Conservation (phyloP, 2,329 filamentous ascomycete genomes). For the Penicillium glabrum region DNA sequence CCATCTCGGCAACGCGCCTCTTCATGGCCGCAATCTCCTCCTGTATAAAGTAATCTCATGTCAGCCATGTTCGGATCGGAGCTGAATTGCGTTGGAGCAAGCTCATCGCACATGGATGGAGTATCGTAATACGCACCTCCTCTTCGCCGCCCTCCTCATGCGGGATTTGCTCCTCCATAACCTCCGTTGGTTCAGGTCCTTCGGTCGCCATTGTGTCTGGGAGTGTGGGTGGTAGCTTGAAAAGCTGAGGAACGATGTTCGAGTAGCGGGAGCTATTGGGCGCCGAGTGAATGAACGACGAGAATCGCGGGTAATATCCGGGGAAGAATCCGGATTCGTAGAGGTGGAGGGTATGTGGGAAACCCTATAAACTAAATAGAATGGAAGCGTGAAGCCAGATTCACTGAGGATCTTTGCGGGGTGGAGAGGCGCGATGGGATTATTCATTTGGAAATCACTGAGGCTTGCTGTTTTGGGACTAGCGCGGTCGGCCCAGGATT, state of each 20-base stretch:
- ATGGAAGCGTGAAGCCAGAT: constrained; percentile 2
- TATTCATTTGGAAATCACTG: constrained; percentile 9
- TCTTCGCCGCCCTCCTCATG: constrained; percentile 46
- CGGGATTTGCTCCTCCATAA: constrained; percentile 40
- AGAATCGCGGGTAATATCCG: not conserved
- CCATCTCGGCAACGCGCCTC: constrained; percentile 82
- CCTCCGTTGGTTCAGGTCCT: constrained; percentile 25
- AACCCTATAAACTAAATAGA: not conserved
- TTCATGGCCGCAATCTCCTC: constrained; percentile 89
- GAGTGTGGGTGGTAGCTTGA: not conserved
- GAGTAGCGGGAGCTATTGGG: not conserved
- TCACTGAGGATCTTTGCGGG: constrained; percentile 16
- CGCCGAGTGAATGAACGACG: not conserved
- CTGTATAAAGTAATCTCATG: constrained; percentile 31
- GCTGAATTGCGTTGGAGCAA: not conserved
- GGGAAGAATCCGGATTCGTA: not conserved
- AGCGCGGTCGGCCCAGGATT: constrained; percentile 9
- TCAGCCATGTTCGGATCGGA: not conserved
- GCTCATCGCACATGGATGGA: not conserved
- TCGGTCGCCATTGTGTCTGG: constrained; percentile 34
- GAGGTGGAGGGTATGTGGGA: not conserved
- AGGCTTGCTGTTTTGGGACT: constrained; percentile 17
- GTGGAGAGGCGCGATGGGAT: constrained; percentile 17
- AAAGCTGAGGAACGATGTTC: not conserved
- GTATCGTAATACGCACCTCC: constrained; percentile 36